Base-by-base conservation (phyloP, 169 alveolate species). In the Cytauxzoon felis region DNA sequence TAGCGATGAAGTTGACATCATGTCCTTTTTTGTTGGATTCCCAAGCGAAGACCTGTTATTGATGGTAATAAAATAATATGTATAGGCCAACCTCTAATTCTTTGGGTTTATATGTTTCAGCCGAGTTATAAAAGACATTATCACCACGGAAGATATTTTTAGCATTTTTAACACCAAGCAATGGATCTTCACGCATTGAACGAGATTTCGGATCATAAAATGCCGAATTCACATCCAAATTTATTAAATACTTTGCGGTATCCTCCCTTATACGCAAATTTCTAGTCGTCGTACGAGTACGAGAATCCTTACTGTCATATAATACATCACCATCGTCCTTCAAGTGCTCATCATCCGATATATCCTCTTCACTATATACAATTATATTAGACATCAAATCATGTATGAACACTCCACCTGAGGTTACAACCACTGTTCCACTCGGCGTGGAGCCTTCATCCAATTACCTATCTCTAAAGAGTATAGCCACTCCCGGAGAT, bases 191-290 rank as follows among this genome's bases (percentile, higher is more conserved):
- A 41, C 98, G 87, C 97, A 96, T 91, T 29, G 97, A 84, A 56
- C 99, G 86, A 23, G 96, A 90, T 70, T 97, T 97, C 24, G 98
- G 98, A 76, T 95, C 99, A 84, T 96, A 96, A 70, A 63, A 91
- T 27, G 98, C 98, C 11, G 98, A 93, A 67, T 93, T 91, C 26
- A 90, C 88, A 78, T 95, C 97, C 58, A 97, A 61, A 76, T 97
- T 94, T 50, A 90, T 81, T 6, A 97, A 79, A 78, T 97, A 97
- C 78, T 94, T 93, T 16, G 98, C 99, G 42, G 97, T 94, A 70
- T 97, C 99, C 64, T 95, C 98, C 41, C 99, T 87, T 26, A 94
- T 93, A 50, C 99, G 91, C 64, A 95, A 83, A 78, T 95, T 94
- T 62, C 96, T 88, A 8, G 95, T 47, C 26, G 86, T 76, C n/a